Evolutionary conservation across 495 filamentous ascomycete species (phyloP).

Genomic region (Penicillium roqueforti): DNA sequence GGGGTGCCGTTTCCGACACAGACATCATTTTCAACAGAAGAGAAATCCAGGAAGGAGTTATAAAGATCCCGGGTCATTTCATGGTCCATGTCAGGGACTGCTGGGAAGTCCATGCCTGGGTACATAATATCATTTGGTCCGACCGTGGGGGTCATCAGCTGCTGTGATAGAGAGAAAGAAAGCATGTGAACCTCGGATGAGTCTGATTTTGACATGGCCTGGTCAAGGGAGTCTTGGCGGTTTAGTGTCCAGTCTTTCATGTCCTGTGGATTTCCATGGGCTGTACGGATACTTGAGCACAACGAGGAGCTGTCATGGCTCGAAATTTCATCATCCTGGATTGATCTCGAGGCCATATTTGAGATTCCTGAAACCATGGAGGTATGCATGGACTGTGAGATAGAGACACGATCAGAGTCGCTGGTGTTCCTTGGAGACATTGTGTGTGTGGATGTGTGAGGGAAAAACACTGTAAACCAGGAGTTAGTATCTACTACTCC

Average conservation of each 20-base stretch:
- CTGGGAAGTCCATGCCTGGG: slow-evolving; percentile 41
- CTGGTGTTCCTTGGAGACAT: slow-evolving; percentile 41
- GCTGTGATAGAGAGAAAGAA: slow-evolving; percentile 45
- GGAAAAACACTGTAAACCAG: slow-evolving; percentile 26
- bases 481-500: slow-evolving; percentile 37
- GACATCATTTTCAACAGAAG: slow-evolving; percentile 45
- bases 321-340: slow-evolving; percentile 48
- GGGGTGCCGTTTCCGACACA: slow-evolving; percentile 35
- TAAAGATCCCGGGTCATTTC: slow-evolving; percentile 40
- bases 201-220: slow-evolving; percentile 38
- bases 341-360: slow-evolving; percentile 39
- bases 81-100: slow-evolving; percentile 40
- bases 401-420: slow-evolving; percentile 34
- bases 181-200: slow-evolving; percentile 47
- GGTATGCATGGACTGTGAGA: slow-evolving; percentile 37
- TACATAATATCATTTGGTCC: slow-evolving; percentile 47
- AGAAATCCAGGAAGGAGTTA: slow-evolving; percentile 41
- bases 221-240: slow-evolving; percentile 39
- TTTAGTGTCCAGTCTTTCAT: slow-evolving; percentile 42
- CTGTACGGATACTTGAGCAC: slow-evolving; percentile 38
- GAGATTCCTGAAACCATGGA: slow-evolving; percentile 38
- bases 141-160: slow-evolving; percentile 41
- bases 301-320: slow-evolving; percentile 45
- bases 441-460: slow-evolving; percentile 21
- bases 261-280: slow-evolving; percentile 36